Percentiles rank a stretch among this genome's conserved stretches.
Evolutionary conservation across 1,284 basidiomycete genomes (phyloP).

Genomic region (Rhodotorula sp.): DNA sequence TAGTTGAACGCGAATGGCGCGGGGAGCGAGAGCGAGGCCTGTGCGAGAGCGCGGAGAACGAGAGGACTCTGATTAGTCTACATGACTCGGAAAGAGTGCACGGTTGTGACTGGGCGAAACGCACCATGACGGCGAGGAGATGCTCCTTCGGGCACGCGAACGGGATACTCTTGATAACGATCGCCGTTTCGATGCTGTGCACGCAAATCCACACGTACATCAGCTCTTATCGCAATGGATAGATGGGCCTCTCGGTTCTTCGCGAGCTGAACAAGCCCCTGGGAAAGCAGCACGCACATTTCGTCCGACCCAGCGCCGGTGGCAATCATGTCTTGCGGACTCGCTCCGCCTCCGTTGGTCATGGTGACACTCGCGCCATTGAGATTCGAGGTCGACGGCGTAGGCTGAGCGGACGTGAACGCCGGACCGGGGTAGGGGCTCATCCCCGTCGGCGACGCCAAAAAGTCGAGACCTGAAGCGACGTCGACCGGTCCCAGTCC

Average conservation of each 20-base stretch:
- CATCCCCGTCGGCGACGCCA: conserved; percentile 11
- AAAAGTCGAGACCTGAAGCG: background rate
- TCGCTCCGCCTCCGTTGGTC: background rate
- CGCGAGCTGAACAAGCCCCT: too few species aligned
- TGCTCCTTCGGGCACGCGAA: conserved; percentile 97
- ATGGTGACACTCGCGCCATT: background rate
- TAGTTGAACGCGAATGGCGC: conserved; percentile 99
- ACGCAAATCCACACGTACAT: background rate
- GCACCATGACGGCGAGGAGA: conserved; percentile 88
- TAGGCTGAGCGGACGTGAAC: background rate
- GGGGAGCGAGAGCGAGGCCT: conserved; percentile 77
- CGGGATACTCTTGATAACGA: conserved; percentile 95
- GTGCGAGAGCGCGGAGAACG: too few species aligned
- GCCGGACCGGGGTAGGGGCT: conserved; percentile 9
- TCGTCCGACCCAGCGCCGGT: conserved; percentile 8
- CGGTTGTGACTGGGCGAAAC: conserved; percentile 46
- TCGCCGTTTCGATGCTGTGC: conserved; percentile 81
- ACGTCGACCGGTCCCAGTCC: background rate
- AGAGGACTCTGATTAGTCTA: conserved; percentile 14
- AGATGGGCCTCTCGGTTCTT: background rate
- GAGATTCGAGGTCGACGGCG: background rate
- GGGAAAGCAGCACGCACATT: conserved; percentile 26
- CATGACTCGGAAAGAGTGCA: conserved; percentile 6
- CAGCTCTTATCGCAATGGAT: background rate
- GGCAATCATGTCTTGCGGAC: background rate